These are phyloP conservation scores for Pachysandra terminalis DNA, from an alignment of 164 flowering plant species.

Conservation along the genomic window DNA sequence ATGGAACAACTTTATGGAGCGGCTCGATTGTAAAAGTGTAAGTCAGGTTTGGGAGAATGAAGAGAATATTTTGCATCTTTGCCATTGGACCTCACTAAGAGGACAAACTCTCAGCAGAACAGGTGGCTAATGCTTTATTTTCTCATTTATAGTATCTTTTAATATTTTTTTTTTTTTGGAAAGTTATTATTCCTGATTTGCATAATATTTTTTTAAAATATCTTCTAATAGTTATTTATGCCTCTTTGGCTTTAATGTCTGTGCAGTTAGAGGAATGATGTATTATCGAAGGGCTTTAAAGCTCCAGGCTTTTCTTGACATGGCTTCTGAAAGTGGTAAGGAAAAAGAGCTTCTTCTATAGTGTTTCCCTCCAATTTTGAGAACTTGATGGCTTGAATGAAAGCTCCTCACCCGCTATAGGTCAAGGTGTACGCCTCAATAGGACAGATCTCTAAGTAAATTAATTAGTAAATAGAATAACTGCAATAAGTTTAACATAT, in stretches of 20 bases:
- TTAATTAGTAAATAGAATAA: background rate
- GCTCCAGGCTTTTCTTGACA: conserved; percentile 98
- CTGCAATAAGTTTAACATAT: background rate
- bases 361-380: background rate
- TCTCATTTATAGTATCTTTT: conserved; percentile 6
- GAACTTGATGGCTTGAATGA: background rate
- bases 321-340: conserved; percentile 80
- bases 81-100: conserved; percentile 52
- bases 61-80: conserved; percentile 66
- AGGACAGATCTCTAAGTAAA: background rate
- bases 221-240: background rate
- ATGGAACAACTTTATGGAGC: conserved; percentile 92
- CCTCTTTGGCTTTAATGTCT: conserved; percentile 2
- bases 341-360: background rate
- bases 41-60: conserved; percentile 75
- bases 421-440: background rate
- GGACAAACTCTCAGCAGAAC: conserved; percentile 86
- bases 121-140: conserved; percentile 31
- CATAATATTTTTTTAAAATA: background rate
- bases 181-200: background rate
- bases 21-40: conserved; percentile 62
- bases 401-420: background rate
- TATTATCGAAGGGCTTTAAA: conserved; percentile 86
- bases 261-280: conserved; percentile 99
- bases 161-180: too few relatives aligned